Evolutionary conservation across 106 monocot genomes (phyloP), one percentile per base, ranked within the genome.

Genomic region (Phalaenopsis aphrodite): DNA sequence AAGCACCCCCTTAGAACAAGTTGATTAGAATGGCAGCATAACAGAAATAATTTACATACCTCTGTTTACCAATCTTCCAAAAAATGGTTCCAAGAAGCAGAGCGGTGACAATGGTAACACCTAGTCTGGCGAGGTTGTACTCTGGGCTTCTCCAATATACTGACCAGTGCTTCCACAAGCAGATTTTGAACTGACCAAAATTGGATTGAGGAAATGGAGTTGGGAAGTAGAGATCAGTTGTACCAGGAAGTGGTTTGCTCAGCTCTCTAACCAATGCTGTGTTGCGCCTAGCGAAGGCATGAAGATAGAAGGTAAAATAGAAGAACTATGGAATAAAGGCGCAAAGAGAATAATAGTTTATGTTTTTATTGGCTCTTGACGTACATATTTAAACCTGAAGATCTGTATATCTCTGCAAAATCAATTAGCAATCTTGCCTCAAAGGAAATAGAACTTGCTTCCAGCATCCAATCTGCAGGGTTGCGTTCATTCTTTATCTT

Each of bases 391-490:
- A 89, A 79, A 73, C 61, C 67, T 73, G 92, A 90, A 15, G 80
- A 73, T 61, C 52, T 87, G 76, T 93, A 88, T 75, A 79, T 76
- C 48, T 92, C 82, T 5, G 92, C 89, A 81, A 92, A 92, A 67
- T 92, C 89, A 19, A 88, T 86, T 11, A 71, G 80, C 38, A 92
- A 46, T 17, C 81, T 87, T 55, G 82, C 87, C 88, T 90, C 92
- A 0, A 78, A 75, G 42, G 89, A 82, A 79, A 83, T 58, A 9
- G 89, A 89, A 66, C 87, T 88, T 55, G 83, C 92, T 88, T 92
- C 89, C 36, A 92, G 80, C 92, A 92, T 90, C 92, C 92, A 92
- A 72, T 87, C 84, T 61, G 92, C 92, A 73, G 92, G 92, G 77
- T 92, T 92, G 79, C 89, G 86, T 66, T 79, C 88, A 42, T 90